Conservation (phyloP, 345 rosid genomes). For the Stellera chamaejasme region DNA sequence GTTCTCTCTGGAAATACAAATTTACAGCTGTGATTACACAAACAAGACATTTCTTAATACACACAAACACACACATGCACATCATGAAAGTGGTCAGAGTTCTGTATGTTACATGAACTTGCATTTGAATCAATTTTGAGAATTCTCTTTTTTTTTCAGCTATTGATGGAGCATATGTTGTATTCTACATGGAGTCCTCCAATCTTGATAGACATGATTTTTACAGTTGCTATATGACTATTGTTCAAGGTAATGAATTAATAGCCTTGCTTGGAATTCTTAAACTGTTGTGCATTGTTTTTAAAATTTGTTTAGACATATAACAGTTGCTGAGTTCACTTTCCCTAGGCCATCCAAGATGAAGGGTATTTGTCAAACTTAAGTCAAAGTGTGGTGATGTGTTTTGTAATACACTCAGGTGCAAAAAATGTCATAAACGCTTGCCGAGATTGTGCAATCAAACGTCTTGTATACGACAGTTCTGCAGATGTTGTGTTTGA, state of each 20-base stretch:
- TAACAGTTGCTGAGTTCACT: too few species aligned
- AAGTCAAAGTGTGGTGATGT: neutral
- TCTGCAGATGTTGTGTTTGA: constrained; percentile 80
- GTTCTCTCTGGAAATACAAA: too few species aligned
- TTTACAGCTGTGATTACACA: too few species aligned
- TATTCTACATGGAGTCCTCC: constrained; percentile 56
- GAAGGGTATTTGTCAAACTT: too few species aligned
- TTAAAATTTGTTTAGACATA: too few species aligned
- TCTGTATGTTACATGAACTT: too few species aligned
- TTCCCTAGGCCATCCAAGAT: too few species aligned
- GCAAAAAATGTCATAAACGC: constrained; percentile 71
- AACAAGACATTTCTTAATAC: too few species aligned
- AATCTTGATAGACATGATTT: constrained; percentile 39
- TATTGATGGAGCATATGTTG: constrained; percentile 58
- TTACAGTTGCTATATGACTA: constrained; percentile 48
- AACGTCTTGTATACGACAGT: constrained; percentile 71
- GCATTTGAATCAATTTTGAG: too few species aligned
- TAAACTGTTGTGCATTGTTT: too few species aligned
- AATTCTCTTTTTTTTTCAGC: constrained; percentile 36
- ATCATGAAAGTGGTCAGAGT: too few species aligned
- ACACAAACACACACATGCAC: too few species aligned
- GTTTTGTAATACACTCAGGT: constrained; percentile 30
- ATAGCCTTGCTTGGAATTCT: neutral
- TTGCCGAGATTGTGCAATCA: constrained; percentile 74
- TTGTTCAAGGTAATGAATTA: constrained; percentile 64